Conservation (phyloP, 2,329 filamentous ascomycete genomes). For the Fusarium mangiferae region DNA sequence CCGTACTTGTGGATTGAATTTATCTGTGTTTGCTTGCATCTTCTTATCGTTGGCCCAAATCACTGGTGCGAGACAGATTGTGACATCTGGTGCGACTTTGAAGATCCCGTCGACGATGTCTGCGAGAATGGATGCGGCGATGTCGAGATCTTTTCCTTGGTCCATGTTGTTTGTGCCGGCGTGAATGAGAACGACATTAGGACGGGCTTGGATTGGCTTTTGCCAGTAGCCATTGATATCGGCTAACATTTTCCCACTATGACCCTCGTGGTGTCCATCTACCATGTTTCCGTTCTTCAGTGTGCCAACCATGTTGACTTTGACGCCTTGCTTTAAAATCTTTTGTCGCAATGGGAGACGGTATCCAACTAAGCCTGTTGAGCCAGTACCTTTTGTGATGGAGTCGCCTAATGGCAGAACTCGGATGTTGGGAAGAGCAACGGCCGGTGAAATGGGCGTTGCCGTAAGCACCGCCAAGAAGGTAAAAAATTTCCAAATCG, state of each 20-base stretch:
- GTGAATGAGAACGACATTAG: constrained; percentile 29
- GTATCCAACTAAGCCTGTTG: constrained; percentile 17
- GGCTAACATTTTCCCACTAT: constrained; percentile 21
- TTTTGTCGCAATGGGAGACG: constrained; percentile 9
- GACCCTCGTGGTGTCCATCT: constrained; percentile 24
- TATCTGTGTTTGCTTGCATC: constrained; percentile 30
- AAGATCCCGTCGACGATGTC: constrained; percentile 24
- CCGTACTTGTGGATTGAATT: constrained; percentile 16
- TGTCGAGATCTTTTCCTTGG: constrained; percentile 2
- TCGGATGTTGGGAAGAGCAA: constrained; percentile 18
- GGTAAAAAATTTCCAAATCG: neutral
- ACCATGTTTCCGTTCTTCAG: constrained; percentile 21
- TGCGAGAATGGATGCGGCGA: neutral
- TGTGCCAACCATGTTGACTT: constrained; percentile 24
- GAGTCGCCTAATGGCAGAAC: constrained; percentile 28
- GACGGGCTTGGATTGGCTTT: constrained; percentile 18
- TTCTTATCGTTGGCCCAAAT: constrained; percentile 28
- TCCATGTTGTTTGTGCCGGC: constrained; percentile 36
- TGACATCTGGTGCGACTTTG: constrained; percentile 21
- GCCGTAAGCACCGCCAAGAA: neutral
- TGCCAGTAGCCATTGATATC: constrained; percentile 29
- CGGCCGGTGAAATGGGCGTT: neutral
- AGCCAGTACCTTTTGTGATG: constrained; percentile 32
- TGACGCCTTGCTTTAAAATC: constrained; percentile 3
- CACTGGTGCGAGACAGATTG: constrained; percentile 19